A percentile compares a stretch with the other conserved stretches of the same genome.
Evolutionary conservation across 1,284 basidiomycete genomes (phyloP).

Genomic region (Rhodotorula mucilaginosa): DNA sequence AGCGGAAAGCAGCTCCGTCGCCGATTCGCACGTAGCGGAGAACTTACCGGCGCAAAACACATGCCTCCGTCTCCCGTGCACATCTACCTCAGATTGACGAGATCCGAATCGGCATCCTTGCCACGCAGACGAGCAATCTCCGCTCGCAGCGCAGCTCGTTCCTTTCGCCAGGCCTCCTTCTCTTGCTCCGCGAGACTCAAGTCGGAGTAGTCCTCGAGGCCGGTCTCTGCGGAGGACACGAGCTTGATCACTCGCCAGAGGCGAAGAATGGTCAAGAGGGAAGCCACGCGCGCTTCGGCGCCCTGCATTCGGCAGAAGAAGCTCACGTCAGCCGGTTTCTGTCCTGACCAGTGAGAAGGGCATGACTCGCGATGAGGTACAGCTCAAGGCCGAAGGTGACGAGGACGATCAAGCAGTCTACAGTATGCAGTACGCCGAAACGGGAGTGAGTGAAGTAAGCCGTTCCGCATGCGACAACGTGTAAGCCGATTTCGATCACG

Average conservation of each 20-base stretch:
- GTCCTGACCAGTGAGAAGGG: neutral
- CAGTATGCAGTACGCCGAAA: slow-evolving; percentile 13
- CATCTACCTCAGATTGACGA: too few species aligned
- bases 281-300: neutral
- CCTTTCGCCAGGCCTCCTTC: neutral
- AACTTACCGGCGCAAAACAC: too few species aligned
- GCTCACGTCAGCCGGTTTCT: neutral
- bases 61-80: too few species aligned
- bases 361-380: neutral
- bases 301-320: neutral
- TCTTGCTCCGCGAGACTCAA: neutral
- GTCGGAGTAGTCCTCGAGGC: slow-evolving; percentile 6
- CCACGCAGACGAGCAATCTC: neutral
- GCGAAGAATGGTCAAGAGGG: slow-evolving; percentile 15
- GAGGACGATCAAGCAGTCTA: slow-evolving; percentile 12
- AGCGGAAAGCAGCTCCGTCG: too few species aligned
- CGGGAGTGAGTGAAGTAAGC: neutral
- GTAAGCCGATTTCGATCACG: slow-evolving; percentile 13
- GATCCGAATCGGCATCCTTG: too few species aligned
- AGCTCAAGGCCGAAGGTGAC: slow-evolving; percentile 16
- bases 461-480: slow-evolving; percentile 1
- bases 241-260: slow-evolving; percentile 27
- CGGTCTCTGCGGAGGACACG: slow-evolving; percentile 7
- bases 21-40: too few species aligned
- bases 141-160: neutral